These are phyloP conservation scores for Aureobasidium mangrovei DNA, from an alignment of 2,329 filamentous ascomycete species.

Conservation along the genomic window DNA sequence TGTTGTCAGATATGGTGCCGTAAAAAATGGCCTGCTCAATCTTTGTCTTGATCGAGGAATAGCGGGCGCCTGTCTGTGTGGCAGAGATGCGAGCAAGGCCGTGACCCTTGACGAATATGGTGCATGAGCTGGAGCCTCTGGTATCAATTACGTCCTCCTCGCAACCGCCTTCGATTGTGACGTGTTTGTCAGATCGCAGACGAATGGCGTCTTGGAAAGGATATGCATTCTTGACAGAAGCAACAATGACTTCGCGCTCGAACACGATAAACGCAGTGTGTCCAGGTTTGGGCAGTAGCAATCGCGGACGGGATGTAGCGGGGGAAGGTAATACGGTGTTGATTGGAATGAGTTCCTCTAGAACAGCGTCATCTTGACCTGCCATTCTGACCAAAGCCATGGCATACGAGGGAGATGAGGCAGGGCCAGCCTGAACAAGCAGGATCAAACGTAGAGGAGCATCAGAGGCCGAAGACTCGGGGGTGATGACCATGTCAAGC, in stretches of 20 bases:
- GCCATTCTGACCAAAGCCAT: constrained; percentile 63
- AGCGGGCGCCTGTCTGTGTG: constrained; percentile 51
- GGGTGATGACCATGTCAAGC: constrained; percentile 67
- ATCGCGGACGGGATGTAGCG: constrained; percentile 44
- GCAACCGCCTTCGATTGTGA: constrained; percentile 42
- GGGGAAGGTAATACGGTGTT: constrained; percentile 33
- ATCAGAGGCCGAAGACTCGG: constrained; percentile 19
- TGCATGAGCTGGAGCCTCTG: constrained; percentile 29
- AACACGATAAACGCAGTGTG: constrained; percentile 78
- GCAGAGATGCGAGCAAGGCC: constrained; percentile 49
- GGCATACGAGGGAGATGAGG: constrained; percentile 51
- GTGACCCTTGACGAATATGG: constrained; percentile 49
- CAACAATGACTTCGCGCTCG: constrained; percentile 63
- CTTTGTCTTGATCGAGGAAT: constrained; percentile 75
- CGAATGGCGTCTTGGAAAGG: constrained; percentile 82
- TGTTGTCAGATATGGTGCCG: constrained; percentile 69
- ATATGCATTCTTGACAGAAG: constrained; percentile 53
- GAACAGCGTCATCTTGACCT: constrained; percentile 37
- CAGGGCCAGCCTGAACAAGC: constrained; percentile 22
- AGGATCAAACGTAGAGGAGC: constrained; percentile 23
- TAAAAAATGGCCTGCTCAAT: constrained; percentile 94
- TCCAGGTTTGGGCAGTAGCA: constrained; percentile 70
- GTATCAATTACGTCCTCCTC: constrained; percentile 38
- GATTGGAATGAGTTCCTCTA: constrained; percentile 61
- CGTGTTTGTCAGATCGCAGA: constrained; percentile 49